Evolutionary conservation across 257 asterid species (phyloP).

Genomic region (Fraxinus americana): DNA sequence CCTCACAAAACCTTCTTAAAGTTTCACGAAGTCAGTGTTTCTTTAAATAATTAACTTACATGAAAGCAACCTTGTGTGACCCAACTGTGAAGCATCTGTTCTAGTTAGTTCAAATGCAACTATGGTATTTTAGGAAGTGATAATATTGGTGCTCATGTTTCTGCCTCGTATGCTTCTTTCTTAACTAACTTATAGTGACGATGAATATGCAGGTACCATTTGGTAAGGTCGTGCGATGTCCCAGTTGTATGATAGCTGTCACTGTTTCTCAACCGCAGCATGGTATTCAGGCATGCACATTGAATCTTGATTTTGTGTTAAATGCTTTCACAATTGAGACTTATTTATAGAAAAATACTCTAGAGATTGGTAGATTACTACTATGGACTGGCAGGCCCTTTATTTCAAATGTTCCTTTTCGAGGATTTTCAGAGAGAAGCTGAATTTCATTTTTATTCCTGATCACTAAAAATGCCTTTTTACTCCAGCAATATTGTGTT

Average conservation of each 20-base stretch:
- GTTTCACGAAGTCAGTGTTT: background rate
- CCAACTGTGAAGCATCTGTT: background rate
- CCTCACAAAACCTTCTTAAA: background rate
- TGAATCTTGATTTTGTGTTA: constrained; percentile 13
- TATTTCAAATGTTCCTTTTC: background rate
- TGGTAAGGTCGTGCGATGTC: constrained; percentile 91
- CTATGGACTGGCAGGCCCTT: background rate
- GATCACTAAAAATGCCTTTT: background rate
- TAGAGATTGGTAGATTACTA: background rate
- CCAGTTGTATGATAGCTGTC: constrained; percentile 78
- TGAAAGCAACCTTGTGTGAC: background rate
- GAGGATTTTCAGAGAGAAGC: background rate
- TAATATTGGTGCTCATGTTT: background rate
- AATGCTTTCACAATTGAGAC: constrained; percentile 1
- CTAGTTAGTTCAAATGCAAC: background rate
- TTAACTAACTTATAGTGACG: background rate
- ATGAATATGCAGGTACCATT: constrained; percentile 72
- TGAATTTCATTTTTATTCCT: background rate
- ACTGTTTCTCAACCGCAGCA: constrained; percentile 95
- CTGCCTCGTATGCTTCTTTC: constrained; percentile 17
- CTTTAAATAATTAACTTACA: background rate
- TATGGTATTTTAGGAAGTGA: background rate
- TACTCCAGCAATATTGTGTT: background rate
- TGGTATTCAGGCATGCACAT: constrained; percentile 80
- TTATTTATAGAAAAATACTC: background rate